Conservation (phyloP, 2,329 filamentous ascomycete species). For the Coniochaeta pulveracea region DNA sequence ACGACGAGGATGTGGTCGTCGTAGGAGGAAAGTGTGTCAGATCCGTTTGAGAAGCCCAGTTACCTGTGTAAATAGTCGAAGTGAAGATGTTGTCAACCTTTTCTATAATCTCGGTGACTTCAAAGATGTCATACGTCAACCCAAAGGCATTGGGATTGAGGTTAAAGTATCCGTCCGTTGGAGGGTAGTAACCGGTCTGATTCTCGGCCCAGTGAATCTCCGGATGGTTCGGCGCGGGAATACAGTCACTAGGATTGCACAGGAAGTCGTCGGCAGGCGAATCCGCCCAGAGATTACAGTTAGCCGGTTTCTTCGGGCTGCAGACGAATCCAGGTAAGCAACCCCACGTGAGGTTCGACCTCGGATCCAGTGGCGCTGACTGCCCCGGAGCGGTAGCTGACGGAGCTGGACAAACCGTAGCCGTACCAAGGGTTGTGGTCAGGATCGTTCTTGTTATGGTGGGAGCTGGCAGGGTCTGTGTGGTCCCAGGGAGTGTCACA, state of each 20-base stretch:
- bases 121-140: conserved; percentile 51
- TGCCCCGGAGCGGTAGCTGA: conserved; percentile 19
- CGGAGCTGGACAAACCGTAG: conserved; percentile 32
- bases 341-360: conserved; percentile 37
- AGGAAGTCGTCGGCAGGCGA: conserved; percentile 32
- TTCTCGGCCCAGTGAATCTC: conserved; percentile 30
- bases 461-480: conserved; percentile 9
- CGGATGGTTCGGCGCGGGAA: conserved; percentile 24
- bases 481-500: conserved; percentile 7
- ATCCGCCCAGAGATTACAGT: conserved; percentile 39
- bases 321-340: conserved; percentile 42
- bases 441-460: conserved; percentile 18
- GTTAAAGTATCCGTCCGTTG: conserved; percentile 49
- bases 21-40: conserved; percentile 27
- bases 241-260: conserved; percentile 33
- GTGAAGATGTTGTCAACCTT: conserved; percentile 23
- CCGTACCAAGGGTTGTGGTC: conserved; percentile 19
- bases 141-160: conserved; percentile 53
- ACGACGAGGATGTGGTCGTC: conserved; percentile 1
- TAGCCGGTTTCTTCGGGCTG: conserved; percentile 33
- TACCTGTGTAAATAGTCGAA: conserved; percentile 37
- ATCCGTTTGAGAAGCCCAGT: conserved; percentile 40
- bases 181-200: conserved; percentile 38
- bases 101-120: conserved; percentile 25
- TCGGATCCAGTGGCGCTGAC: conserved; percentile 17